Evolutionary conservation across 257 asterid species (phyloP), one percentile per base, ranked within the genome.

Genomic region (Prunella vulgaris): DNA sequence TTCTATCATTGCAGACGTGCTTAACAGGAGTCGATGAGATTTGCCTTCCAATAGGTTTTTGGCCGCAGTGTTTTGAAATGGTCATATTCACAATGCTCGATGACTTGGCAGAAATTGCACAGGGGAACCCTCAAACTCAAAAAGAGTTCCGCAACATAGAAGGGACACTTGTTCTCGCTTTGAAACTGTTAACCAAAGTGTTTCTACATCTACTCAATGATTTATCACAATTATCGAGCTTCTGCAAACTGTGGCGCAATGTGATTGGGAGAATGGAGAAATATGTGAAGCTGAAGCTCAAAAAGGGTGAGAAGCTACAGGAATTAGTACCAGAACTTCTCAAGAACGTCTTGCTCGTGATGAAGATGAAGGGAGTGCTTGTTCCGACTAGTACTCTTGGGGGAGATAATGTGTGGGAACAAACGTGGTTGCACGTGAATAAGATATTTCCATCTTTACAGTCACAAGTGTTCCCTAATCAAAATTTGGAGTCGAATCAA

Each of bases 381-480:
- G 83, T 85, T 3, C 96, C 86, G 51, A 84, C 91, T 33, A 83
- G 88, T 70, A 88, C 96, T 57, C 87, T 88, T 3, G 96, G 96
- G 46, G 95, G 98, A 49, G 98, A 92, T 52, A 90, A 92, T 66
- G 79, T 92, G 60, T 92, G 97, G 98, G 97, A 92, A 73, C 93
- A 86, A 67, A 92, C 98, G 18, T 88, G 98, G 98, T 74, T 92
- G 80, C 96, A 92, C 5, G 97, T 92, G 75, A 90, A 90, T 58
- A 92, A 92, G 73, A 78, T 88, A 12, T 83, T 77, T 35, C 97
- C 97, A 15, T 82, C 95, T 64, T 74, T 92, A 25, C 92, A 92
- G 66, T 81, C 84, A 15, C 95, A 87, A 61, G 69, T 92, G 72
- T 92, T 87, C 73, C 87, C 95, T 0, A 86, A 74, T 81, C 85